These are phyloP conservation scores for Plenodomus biglobosus DNA, from an alignment of 2,329 filamentous ascomycete species.

Conservation along the genomic window DNA sequence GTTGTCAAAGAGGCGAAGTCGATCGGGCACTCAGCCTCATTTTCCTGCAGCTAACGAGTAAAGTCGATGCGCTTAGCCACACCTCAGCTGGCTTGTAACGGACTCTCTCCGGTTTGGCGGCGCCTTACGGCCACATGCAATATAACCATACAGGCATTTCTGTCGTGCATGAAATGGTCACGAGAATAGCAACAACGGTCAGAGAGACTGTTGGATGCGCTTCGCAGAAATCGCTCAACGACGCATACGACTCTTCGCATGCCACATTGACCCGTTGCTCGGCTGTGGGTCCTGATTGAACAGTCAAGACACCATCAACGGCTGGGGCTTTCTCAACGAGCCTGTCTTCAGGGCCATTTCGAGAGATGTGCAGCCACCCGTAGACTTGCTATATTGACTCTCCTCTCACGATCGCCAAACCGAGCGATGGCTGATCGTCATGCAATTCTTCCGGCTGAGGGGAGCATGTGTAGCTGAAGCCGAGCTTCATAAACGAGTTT, in stretches of 20 bases:
- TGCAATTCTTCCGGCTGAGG: conserved; percentile 12
- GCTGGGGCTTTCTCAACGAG: conserved; percentile 26
- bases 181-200: conserved; percentile 27
- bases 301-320: conserved; percentile 19
- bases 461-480: conserved; percentile 21
- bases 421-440: conserved; percentile 20
- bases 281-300: conserved; percentile 34
- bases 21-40: conserved; percentile 40
- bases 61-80: conserved; percentile 35
- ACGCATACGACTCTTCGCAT: conserved; percentile 36
- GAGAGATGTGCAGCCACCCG: conserved; percentile 30
- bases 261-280: conserved; percentile 23
- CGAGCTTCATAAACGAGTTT: conserved; percentile 12
- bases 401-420: conserved; percentile 14
- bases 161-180: conserved; percentile 25
- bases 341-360: conserved; percentile 19
- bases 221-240: conserved; percentile 27
- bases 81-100: conserved; percentile 32
- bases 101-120: conserved; percentile 26
- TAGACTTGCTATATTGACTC: conserved; percentile 18
- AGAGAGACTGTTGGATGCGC: conserved; percentile 23
- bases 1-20: conserved; percentile 37
- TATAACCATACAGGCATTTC: conserved; percentile 19
- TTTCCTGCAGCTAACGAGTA: conserved; percentile 19
- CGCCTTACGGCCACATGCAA: conserved; percentile 13